Base-by-base conservation (phyloP, 805 yeast species). In the Wickerhamomyces tratensis region DNA sequence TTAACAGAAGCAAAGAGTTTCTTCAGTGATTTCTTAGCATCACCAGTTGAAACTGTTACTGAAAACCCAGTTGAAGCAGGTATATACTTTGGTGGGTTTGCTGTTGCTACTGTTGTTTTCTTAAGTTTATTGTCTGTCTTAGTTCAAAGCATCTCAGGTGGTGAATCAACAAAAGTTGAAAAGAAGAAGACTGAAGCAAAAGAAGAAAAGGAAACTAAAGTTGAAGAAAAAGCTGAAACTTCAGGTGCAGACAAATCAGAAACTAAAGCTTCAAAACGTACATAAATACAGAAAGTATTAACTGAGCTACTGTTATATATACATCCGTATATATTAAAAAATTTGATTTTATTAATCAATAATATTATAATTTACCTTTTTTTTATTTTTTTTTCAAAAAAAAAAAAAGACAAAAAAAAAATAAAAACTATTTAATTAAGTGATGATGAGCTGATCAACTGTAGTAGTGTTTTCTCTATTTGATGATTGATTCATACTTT, bases 11-110 rank as follows among this genome's bases (percentile, higher is more conserved):
- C 67, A 20, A 53, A 58, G 37, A 58, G 53, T 20, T 67, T 62
- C 49, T 51, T 71, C 47, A 49, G 45, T 27, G 72, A 67, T 25
- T 65, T 77, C 50, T 46, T 63, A 36, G 50, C 47, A 6, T 68
- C 68, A 43, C 86, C 86, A 26, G 44, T 68, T 14, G 52, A 50
- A 12, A 67, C 76, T 1, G 49, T 78, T 26, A 46, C 62, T 27
- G 55, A 59, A 25, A 66, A 73, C 47, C 83, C 83, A 3, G 58
- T 68, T 37, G 77, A 73, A 49, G 75, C 75, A 39, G 62, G 72
- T 14, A 53, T 69, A 31, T 77, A 74, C 52, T 63, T 74, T 27
- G 62, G 68, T 13, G 59, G 64, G 14, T 58, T 72, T 37, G 58
- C 76, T 14, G 46, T 67, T 13, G 43, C 61, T 3, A 60, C 74